Conservation (phyloP, 345 rosid species). For the Viola odorata region DNA sequence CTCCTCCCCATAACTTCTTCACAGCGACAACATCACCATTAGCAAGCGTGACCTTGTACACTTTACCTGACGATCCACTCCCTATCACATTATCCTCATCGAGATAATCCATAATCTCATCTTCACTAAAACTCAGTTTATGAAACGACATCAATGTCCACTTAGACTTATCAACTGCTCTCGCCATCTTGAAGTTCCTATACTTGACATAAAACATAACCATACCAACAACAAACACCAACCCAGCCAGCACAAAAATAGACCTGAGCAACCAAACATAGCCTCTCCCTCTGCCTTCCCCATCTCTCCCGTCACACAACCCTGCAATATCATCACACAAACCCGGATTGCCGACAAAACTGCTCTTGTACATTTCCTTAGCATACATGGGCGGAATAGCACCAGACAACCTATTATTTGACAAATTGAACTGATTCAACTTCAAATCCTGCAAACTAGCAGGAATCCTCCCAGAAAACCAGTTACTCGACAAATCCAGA, state of each 20-base stretch:
- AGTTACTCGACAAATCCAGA: conserved; percentile 78
- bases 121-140: conserved; percentile 81
- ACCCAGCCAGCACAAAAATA: conserved; percentile 60
- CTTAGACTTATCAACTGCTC: conserved; percentile 65
- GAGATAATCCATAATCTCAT: conserved; percentile 73
- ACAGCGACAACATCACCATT: conserved; percentile 88
- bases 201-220: conserved; percentile 87
- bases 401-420: conserved; percentile 67
- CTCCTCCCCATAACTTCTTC: conserved; percentile 83
- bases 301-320: conserved; percentile 45
- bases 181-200: conserved; percentile 54
- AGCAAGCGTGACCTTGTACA: conserved; percentile 80
- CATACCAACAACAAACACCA: conserved; percentile 59
- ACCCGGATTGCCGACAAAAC: conserved; percentile 79
- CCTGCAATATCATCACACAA: conserved; percentile 69
- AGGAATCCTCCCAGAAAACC: conserved; percentile 63
- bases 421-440: conserved; percentile 83
- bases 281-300: conserved; percentile 40
- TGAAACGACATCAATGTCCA: conserved; percentile 98
- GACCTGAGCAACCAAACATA: conserved; percentile 69
- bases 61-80: conserved; percentile 83
- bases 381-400: conserved; percentile 61
- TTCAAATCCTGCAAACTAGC: conserved; percentile 67
- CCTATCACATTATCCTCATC: conserved; percentile 97
- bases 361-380: conserved; percentile 49